Base-by-base conservation (phyloP, 805 yeast genomes). In the Jamesozyma hellenica region DNA sequence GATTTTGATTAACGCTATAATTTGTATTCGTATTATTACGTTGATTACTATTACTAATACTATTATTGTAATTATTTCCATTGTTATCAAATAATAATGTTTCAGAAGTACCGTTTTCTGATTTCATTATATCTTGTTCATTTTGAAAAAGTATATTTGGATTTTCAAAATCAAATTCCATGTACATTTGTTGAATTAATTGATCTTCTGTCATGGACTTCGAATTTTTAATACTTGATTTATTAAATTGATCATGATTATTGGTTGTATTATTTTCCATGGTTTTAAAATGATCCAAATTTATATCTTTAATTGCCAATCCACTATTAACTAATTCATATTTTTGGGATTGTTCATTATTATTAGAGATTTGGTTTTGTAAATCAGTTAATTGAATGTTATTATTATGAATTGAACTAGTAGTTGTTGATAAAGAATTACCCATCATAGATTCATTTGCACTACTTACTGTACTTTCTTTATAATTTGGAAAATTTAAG, bases 161-260 rank as follows among this genome's bases (percentile, higher is more conserved):
- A 37, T 51, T 50, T 17, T 48, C 57, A 32, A 53, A 48, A 38
- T 53, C 56, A 34, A 56, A 51, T 21, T 54, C 58, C 39, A 47
- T 44, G 35, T 48, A 52, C 44, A 51, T 42, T 30, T 51, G 46
- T 19, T 41, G 45, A 38, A 49, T 23, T 35, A 46, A 25, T 36
- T 49, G 39, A 32, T 43, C 41, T 33, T 42, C 42, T 29, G 43
- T 6, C 17, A 28, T 2, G 32, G 15, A 15, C 32, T 28, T 16
- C 12, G 14, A 17, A 15, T 29, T 32, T 25, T 30, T 29, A 33
- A 12, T 13, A 28, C 19, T 17, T 10, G 27, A 30, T 10, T 29
- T 39, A 16, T 13, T 30, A 34, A 13, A 31, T 25, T 23, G 15
- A 4, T 9, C 10, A 4, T 29, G 16, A 11, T 14, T n/a, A 29